These are phyloP conservation scores for Ophiostoma triangulosporum DNA, from an alignment of 2,329 filamentous ascomycete species.

Conservation along the genomic window DNA sequence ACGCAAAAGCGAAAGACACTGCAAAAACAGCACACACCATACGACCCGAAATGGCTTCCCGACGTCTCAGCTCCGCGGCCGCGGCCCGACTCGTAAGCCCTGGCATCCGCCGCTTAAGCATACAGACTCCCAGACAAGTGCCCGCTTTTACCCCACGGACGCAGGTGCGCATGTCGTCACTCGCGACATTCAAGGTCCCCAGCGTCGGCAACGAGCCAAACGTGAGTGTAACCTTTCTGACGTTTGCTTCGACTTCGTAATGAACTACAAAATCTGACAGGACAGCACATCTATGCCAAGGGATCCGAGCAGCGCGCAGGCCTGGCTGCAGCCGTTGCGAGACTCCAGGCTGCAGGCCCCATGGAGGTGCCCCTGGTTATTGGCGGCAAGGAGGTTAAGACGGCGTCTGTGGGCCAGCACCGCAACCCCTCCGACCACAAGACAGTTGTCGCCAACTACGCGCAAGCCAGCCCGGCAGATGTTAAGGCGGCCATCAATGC, in stretches of 20 bases:
- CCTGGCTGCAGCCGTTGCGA: slow-evolving; percentile 59
- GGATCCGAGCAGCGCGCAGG: slow-evolving; percentile 66
- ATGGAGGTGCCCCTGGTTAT: slow-evolving; percentile 73
- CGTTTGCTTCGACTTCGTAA: too few relatives aligned
- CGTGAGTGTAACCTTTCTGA: slow-evolving; percentile 52
- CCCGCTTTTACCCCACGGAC: neutral
- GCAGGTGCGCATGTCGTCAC: slow-evolving; percentile 33
- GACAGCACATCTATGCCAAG: slow-evolving; percentile 69
- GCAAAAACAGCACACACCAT: neutral
- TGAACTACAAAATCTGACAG: neutral
- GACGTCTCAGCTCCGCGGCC: slow-evolving; percentile 9
- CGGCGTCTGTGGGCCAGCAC: slow-evolving; percentile 53
- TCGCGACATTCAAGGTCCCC: slow-evolving; percentile 80
- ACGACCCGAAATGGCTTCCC: slow-evolving; percentile 10
- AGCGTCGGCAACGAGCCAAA: slow-evolving; percentile 90
- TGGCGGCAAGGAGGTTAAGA: slow-evolving; percentile 66
- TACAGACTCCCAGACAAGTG: neutral
- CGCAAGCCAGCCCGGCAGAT: slow-evolving; percentile 63
- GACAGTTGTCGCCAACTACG: slow-evolving; percentile 67
- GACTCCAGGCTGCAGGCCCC: slow-evolving; percentile 53
- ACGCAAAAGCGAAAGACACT: neutral
- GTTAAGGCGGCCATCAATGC: slow-evolving; percentile 69
- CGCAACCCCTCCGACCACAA: slow-evolving; percentile 72
- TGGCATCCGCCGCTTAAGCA: slow-evolving; percentile 5
- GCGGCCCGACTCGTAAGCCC: slow-evolving; percentile 9